phyloP scores from a whole-genome alignment of 345 rosid genomes.

The Iberis pinnata region DNA sequence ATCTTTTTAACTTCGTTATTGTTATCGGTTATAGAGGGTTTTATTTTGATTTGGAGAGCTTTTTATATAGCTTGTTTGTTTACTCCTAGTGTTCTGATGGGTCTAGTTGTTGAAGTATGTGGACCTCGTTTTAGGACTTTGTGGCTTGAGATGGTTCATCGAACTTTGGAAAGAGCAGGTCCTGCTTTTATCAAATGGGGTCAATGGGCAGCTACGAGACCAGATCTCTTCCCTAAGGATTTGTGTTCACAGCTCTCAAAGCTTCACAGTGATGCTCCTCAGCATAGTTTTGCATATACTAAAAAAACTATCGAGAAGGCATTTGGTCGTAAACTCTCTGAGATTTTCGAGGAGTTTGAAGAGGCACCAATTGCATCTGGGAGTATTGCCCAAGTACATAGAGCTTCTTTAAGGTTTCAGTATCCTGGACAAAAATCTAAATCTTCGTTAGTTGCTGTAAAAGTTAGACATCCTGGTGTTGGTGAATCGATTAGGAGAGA shows the following conservation, averaged over 20 bases:
- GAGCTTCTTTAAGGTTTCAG: constrained; percentile 71
- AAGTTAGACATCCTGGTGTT: constrained; percentile 99
- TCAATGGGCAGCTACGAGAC: constrained; percentile 99
- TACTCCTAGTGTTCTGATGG: constrained; percentile 69
- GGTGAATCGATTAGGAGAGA: constrained; percentile 95
- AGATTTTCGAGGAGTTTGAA: constrained; percentile 83
- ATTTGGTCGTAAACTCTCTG: constrained; percentile 76
- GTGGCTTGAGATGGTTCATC: constrained; percentile 72
- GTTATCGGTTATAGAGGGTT: constrained; percentile 50
- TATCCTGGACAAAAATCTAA: constrained; percentile 76
- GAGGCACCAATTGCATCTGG: constrained; percentile 94
- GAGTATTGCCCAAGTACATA: constrained; percentile 97
- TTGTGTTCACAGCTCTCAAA: constrained; percentile 83
- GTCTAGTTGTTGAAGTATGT: constrained; percentile 57
- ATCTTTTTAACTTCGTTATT: constrained; percentile 49
- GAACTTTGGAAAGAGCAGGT: constrained; percentile 77
- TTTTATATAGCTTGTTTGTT: constrained; percentile 62
- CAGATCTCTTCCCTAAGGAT: constrained; percentile 92
- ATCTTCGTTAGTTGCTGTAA: constrained; percentile 83
- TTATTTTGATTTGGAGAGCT: constrained; percentile 61
- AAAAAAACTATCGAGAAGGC: constrained; percentile 81
- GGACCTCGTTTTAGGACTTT: constrained; percentile 61
- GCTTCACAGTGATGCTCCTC: constrained; percentile 84
- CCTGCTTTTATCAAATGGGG: constrained; percentile 99
- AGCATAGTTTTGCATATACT: constrained; percentile 83